Percentiles rank a stretch among this genome's conserved stretches.
Evolutionary conservation across 2,329 filamentous ascomycete species (phyloP).

Genomic region (Triangularia setosa): DNA sequence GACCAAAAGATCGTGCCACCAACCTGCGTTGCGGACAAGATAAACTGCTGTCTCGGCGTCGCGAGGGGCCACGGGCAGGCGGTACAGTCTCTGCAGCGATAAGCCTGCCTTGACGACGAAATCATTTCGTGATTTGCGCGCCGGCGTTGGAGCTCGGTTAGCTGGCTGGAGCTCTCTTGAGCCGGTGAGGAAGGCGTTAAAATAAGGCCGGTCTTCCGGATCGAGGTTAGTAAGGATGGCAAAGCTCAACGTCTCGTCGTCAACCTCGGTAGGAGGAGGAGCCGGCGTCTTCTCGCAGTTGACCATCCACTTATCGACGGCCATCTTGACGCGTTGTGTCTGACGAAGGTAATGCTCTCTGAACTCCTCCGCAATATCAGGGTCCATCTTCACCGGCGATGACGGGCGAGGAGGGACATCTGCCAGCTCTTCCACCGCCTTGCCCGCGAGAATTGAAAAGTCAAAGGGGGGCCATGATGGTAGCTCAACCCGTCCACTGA

Average conservation of each 20-base stretch:
- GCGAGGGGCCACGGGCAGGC: constrained; percentile 66
- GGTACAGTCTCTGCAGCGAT: constrained; percentile 81
- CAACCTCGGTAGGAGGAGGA: constrained; percentile 79
- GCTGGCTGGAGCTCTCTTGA: constrained; percentile 53
- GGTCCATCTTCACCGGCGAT: constrained; percentile 73
- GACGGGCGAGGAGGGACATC: constrained; percentile 54
- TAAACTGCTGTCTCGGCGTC: constrained; percentile 85
- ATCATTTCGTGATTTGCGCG: constrained; percentile 62
- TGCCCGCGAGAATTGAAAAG: constrained; percentile 58
- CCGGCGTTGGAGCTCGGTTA: constrained; percentile 65
- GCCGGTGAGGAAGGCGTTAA: constrained; percentile 72
- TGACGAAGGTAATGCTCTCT: constrained; percentile 88
- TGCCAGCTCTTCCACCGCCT: constrained; percentile 61
- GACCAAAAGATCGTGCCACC: constrained; percentile 79
- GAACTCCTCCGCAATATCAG: constrained; percentile 91
- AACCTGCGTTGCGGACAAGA: constrained; percentile 73
- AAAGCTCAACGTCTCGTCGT: constrained; percentile 90
- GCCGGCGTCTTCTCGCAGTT: constrained; percentile 70
- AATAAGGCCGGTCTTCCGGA: constrained; percentile 70
- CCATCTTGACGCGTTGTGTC: constrained; percentile 86
- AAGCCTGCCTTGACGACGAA: constrained; percentile 71
- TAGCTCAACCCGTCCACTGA: constrained; percentile 81
- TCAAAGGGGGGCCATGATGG: constrained; percentile 87
- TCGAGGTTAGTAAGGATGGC: constrained; percentile 87
- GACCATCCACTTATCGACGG: constrained; percentile 85